phyloP scores from a whole-genome alignment of 345 rosid species.

The Populus simonii region DNA sequence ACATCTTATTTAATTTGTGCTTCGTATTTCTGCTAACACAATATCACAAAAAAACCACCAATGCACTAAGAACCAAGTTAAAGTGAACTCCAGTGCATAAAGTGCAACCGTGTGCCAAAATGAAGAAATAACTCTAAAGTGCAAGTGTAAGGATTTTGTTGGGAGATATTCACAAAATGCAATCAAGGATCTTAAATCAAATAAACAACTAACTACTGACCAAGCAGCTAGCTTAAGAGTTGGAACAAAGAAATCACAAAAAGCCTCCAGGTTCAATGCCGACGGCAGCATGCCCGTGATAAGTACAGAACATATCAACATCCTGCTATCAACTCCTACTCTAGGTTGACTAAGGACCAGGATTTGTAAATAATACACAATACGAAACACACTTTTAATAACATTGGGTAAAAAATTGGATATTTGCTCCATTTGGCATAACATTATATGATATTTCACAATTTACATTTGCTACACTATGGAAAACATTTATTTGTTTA shows the following conservation, averaged over 20 bases:
- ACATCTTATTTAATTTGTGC: background rate
- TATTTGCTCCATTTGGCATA: background rate
- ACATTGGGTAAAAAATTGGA: background rate
- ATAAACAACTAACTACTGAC: background rate
- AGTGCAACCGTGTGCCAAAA: background rate
- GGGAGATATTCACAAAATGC: background rate
- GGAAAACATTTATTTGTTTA: background rate
- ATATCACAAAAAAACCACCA: background rate
- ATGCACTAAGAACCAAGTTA: background rate
- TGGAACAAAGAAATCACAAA: background rate
- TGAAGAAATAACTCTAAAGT: background rate
- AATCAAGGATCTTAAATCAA: background rate
- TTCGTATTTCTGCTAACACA: background rate
- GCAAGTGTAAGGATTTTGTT: background rate
- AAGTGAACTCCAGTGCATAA: background rate
- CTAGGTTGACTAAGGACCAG: background rate
- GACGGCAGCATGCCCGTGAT: background rate
- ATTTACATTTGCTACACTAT: background rate
- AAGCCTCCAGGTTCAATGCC: background rate
- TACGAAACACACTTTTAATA: background rate
- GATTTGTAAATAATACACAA: background rate
- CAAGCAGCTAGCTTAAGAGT: background rate
- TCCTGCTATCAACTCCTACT: background rate
- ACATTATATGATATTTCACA: background rate
- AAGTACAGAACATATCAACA: background rate